Base-by-base conservation (phyloP, 1,284 basidiomycete species). In the Hymenochaete sp. region DNA sequence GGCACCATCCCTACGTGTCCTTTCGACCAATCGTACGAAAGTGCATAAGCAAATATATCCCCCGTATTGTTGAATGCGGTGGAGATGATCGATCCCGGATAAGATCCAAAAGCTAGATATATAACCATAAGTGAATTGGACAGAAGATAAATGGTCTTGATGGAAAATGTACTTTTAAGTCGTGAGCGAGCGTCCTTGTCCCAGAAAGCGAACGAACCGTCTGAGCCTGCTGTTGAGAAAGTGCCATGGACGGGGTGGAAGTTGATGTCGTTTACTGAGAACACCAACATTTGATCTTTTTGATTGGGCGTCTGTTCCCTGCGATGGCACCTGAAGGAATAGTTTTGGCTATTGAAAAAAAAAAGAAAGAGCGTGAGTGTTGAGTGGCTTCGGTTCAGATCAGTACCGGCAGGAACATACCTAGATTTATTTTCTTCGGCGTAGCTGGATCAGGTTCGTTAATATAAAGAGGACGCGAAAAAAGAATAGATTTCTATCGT, bases 271-370 rank as follows among this genome's bases (percentile, higher is more conserved):
- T 98, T 98, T 47, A 98, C 92, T 1, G 93, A 77, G 59, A 78
- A 98, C 11, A 98, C 85, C 39, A 92, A 68, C 0, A 84, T 79
- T 54, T 87, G 79, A 50, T 87, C 81, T 58, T 86, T 84, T 36
- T 72, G 56, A 33, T 69, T 74, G 3, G 80, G 75, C 2, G 67
- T 60, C 45, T 73, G 67, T 53, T 93, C 89, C 44, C 79, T 78
- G 32, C 93, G 87, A 62, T 97, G 93, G 59, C 93, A 97, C 59
- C 93, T 95, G 76, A 98, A 98, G 0, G 89, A 92, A 61, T 95
- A 96, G 66, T 95, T 95, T 61, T 79, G 75, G 47, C 82, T 88
- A 51, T 19, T 38, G 25, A 28, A 22, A 47, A 32, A 49, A 4
- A n/a, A n/a, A n/a, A n/a, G n/a, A n/a, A n/a, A n/a, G n/a, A n/a